phyloP scores from a whole-genome alignment of 306 rosid species.

The Pyrus betulifolia region DNA sequence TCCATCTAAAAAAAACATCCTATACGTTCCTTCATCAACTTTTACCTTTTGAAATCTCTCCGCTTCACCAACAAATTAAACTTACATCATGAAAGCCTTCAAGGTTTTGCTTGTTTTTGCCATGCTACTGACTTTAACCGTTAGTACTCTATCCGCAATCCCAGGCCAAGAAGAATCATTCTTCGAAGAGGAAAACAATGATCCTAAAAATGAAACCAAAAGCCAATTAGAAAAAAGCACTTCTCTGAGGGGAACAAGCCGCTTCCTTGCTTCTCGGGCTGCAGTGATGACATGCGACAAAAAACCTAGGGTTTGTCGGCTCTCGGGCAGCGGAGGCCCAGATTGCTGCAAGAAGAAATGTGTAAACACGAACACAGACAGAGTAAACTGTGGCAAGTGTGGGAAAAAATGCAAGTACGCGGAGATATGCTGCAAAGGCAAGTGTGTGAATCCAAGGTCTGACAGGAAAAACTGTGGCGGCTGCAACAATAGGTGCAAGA shows the following conservation, averaged over 20 bases:
- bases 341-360: neutral
- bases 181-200: neutral
- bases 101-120: conserved; percentile 17
- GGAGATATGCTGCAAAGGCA: conserved; percentile 2
- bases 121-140: conserved; percentile 18
- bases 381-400: conserved; percentile 2
- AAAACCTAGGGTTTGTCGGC: neutral
- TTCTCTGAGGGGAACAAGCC: conserved; percentile 18
- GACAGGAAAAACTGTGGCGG: conserved; percentile 4
- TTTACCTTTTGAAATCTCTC: neutral
- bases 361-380: neutral
- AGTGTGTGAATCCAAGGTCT: neutral
- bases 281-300: neutral
- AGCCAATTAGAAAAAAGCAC: neutral
- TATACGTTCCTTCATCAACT: neutral
- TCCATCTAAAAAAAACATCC: neutral
- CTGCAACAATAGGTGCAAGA: neutral
- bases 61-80: neutral
- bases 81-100: conserved; percentile 24
- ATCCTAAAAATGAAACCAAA: neutral
- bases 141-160: conserved; percentile 23
- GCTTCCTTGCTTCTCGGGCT: conserved; percentile 5
- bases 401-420: conserved; percentile 1
- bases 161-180: neutral
- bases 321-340: neutral